phyloP scores from a whole-genome alignment of 2,329 filamentous ascomycete genomes.

The Didymella exigua region DNA sequence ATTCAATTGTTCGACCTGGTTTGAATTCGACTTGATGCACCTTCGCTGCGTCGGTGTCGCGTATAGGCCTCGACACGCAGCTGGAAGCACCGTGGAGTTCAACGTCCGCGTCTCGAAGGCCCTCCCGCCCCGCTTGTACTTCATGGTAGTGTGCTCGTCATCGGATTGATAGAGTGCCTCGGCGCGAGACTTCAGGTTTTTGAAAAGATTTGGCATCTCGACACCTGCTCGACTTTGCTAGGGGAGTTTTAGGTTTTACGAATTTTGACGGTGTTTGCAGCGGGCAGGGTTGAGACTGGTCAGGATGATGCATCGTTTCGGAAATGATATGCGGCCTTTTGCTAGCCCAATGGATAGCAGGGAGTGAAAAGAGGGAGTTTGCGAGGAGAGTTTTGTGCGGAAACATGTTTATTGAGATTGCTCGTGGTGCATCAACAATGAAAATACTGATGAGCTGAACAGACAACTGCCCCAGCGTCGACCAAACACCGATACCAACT shows the following conservation, averaged over 20 bases:
- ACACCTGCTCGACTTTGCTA: background rate
- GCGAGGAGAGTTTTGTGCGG: background rate
- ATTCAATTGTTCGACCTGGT: background rate
- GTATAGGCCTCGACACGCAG: slow-evolving; percentile 2
- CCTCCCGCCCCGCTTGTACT: background rate
- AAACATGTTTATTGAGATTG: background rate
- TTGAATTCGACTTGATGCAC: no score
- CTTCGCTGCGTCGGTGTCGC: background rate
- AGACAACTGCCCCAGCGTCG: background rate
- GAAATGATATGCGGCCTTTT: background rate
- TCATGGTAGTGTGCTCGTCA: background rate
- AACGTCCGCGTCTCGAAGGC: background rate
- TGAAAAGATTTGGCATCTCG: background rate
- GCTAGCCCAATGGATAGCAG: background rate
- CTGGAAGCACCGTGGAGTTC: background rate
- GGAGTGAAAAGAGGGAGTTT: background rate
- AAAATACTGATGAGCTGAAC: background rate
- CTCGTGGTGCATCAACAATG: background rate
- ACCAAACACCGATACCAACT: background rate
- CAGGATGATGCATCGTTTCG: background rate
- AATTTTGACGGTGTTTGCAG: background rate
- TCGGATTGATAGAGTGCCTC: background rate
- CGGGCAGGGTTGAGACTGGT: background rate
- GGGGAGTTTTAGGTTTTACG: background rate
- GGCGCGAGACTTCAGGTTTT: background rate